A percentile compares a stretch with the other conserved stretches of the same genome.
These are phyloP conservation scores for Leccinum ochraceum DNA, from an alignment of 768 basidiomycete genomes.

Conservation along the genomic window DNA sequence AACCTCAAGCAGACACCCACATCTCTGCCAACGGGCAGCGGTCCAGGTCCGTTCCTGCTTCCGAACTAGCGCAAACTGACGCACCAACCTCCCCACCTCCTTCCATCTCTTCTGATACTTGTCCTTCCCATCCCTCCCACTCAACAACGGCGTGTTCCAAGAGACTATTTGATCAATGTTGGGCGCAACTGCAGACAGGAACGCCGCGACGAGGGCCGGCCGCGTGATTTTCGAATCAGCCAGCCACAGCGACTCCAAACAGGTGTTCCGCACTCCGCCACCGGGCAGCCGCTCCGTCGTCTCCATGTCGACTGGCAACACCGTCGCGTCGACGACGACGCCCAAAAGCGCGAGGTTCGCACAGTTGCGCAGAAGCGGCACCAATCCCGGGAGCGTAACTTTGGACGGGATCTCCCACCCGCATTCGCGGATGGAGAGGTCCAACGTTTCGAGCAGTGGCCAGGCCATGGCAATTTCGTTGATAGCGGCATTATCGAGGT, in stretches of 20 bases:
- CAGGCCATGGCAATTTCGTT: constrained; percentile 29
- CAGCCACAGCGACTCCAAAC: constrained; percentile 31
- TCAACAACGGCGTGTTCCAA: constrained; percentile 33
- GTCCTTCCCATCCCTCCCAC: constrained; percentile 23
- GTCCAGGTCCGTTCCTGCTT: constrained; percentile 25
- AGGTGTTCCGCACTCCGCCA: constrained; percentile 24
- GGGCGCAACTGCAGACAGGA: constrained; percentile 31
- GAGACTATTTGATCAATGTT: constrained; percentile 31
- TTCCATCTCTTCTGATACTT: constrained; percentile 29
- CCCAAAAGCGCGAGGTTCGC: constrained; percentile 29
- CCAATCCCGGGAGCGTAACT: constrained; percentile 27
- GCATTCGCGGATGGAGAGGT: constrained; percentile 31
- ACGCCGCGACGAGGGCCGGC: constrained; percentile 27
- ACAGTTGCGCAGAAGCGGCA: constrained; percentile 24
- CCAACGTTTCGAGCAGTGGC: constrained; percentile 30
- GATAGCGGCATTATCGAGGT: constrained; percentile 26
- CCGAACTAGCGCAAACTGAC: constrained; percentile 22
- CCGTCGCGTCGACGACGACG: constrained; percentile 31
- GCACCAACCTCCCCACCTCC: constrained; percentile 24
- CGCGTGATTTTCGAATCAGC: constrained; percentile 31
- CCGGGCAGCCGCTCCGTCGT: constrained; percentile 14
- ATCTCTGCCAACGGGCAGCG: not conserved
- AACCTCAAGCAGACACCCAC: no score
- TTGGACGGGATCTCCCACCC: constrained; percentile 33
- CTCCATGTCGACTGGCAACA: constrained; percentile 9